These are phyloP conservation scores for Aspergillus sp. DNA, from an alignment of 2,329 filamentous ascomycete species.

Conservation along the genomic window DNA sequence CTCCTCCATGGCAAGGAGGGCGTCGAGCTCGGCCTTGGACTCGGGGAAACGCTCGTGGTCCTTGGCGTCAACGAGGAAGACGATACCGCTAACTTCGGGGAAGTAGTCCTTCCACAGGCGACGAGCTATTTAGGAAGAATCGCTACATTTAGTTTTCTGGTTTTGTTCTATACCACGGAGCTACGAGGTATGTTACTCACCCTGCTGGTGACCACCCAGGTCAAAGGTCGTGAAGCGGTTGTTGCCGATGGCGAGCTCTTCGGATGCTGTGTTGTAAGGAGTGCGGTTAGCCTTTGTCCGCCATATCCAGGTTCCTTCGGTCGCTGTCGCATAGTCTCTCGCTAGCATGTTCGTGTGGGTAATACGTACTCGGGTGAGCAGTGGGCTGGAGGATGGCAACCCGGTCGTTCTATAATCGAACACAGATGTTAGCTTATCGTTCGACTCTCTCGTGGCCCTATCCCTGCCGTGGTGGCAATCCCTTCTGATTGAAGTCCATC, in stretches of 20 bases:
- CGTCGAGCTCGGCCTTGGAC: conserved; percentile 95
- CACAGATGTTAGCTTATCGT: background rate
- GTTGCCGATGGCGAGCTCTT: conserved; percentile 90
- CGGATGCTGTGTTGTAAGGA: conserved; percentile 63
- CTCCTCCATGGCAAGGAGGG: conserved; percentile 94
- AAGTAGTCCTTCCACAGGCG: conserved; percentile 97
- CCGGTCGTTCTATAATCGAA: conserved; percentile 71
- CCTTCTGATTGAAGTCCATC: background rate
- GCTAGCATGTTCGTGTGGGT: background rate
- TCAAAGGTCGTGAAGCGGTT: conserved; percentile 95
- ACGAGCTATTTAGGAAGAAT: conserved; percentile 56
- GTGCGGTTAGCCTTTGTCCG: conserved; percentile 11
- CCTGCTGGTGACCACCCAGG: conserved; percentile 90
- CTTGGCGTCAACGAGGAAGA: conserved; percentile 97
- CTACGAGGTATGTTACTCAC: conserved; percentile 50
- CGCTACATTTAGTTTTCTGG: background rate
- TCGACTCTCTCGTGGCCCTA: background rate
- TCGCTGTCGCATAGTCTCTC: background rate
- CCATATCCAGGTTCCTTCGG: conserved; percentile 6
- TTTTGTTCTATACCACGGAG: background rate
- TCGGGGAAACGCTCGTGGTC: conserved; percentile 93
- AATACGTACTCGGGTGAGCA: conserved; percentile 77
- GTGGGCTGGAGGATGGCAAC: conserved; percentile 89
- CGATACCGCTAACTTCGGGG: conserved; percentile 92
- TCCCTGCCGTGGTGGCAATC: background rate